Conservation (phyloP, 148 eudicot genomes). For the Camellia lanceoleosa region DNA sequence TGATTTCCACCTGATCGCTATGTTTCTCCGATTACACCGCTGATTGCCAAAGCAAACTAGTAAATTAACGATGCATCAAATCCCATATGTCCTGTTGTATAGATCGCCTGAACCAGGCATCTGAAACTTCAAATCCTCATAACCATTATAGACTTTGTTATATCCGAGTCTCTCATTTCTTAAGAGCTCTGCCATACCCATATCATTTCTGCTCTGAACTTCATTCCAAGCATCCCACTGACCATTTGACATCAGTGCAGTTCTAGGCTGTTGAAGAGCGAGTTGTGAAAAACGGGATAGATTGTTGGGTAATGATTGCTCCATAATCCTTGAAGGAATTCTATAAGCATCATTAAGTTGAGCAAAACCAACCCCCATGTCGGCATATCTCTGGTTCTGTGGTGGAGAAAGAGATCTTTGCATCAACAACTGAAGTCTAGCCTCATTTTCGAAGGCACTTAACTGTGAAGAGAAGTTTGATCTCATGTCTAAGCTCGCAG, state of each 20-base stretch:
- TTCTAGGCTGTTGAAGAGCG: constrained; percentile 54
- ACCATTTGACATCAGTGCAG: constrained; percentile 50
- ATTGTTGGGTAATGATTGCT: constrained; percentile 43
- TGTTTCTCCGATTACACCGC: constrained; percentile 12
- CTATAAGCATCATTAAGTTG: constrained; percentile 47
- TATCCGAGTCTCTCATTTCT: constrained; percentile 46
- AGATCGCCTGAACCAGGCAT: constrained; percentile 52
- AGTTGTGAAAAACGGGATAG: constrained; percentile 40
- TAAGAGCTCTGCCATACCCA: constrained; percentile 50
- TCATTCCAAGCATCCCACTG: constrained; percentile 78
- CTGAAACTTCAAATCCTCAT: constrained; percentile 56
- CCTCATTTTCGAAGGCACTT: constrained; percentile 58
- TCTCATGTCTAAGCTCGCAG: constrained; percentile 49
- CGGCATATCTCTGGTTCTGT: constrained; percentile 56
- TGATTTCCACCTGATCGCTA: constrained; percentile 5
- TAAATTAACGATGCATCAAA: constrained; percentile 26
- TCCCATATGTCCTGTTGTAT: constrained; percentile 53
- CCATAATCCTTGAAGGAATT: constrained; percentile 54
- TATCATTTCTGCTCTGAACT: constrained; percentile 38
- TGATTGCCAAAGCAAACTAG: constrained; percentile 1
- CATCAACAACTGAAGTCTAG: constrained; percentile 60
- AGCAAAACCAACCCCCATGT: constrained; percentile 43
- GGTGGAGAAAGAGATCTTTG: constrained; percentile 65
- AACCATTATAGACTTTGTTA: constrained; percentile 37
- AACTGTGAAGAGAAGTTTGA: constrained; percentile 49